These are phyloP conservation scores for Penicillium sp. DNA, from an alignment of 2,329 filamentous ascomycete genomes.

Conservation along the genomic window DNA sequence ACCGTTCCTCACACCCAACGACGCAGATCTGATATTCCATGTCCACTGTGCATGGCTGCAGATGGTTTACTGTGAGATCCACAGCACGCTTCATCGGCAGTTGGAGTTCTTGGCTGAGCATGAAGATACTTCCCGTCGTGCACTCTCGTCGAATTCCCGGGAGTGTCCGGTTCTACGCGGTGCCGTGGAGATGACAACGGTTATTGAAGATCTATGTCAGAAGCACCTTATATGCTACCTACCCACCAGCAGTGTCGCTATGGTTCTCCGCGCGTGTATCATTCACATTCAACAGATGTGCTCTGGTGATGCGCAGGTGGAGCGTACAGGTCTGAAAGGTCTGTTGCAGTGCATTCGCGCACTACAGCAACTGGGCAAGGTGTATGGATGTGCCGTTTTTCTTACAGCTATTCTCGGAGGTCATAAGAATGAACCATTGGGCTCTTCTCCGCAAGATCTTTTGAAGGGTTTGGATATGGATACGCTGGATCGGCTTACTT, in stretches of 20 bases:
- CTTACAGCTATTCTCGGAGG: background rate
- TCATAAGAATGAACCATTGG: background rate
- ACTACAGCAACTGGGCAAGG: constrained; percentile 1
- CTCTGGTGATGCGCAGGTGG: background rate
- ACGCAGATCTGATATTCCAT: constrained; percentile 49
- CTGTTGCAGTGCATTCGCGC: constrained; percentile 5
- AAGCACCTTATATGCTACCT: constrained; percentile 70
- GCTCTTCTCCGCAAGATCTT: constrained; percentile 1
- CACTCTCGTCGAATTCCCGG: background rate
- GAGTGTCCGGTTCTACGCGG: constrained; percentile 52
- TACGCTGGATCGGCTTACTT: constrained; percentile 5
- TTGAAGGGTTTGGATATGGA: constrained; percentile 10
- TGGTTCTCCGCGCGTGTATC: constrained; percentile 81
- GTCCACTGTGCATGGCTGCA: constrained; percentile 76
- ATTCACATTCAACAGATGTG: constrained; percentile 78
- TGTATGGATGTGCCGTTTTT: constrained; percentile 6
- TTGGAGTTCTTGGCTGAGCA: constrained; percentile 61
- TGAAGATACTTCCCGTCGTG: background rate
- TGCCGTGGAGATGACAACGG: constrained; percentile 66
- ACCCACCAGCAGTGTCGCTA: constrained; percentile 79
- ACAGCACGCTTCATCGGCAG: constrained; percentile 80
- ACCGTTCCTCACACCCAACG: constrained; percentile 46
- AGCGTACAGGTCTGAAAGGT: background rate
- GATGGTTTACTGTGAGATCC: constrained; percentile 82
- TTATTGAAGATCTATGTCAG: constrained; percentile 69